Evolutionary conservation across 2,329 filamentous ascomycete species (phyloP), one percentile per base, ranked within the genome.

Genomic region (Ophiostoma quercus): DNA sequence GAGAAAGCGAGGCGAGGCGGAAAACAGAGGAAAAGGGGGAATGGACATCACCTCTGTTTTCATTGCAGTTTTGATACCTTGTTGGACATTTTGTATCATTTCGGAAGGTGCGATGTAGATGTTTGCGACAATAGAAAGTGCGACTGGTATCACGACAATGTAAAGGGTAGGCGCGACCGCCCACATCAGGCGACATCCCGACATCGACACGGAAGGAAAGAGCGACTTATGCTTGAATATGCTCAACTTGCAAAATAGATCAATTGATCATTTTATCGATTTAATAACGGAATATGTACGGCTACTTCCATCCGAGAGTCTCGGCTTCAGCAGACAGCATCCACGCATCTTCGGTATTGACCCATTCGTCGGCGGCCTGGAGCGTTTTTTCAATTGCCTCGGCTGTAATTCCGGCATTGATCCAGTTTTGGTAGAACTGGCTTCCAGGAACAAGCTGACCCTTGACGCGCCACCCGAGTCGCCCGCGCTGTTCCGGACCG

Each of bases 11-110:
- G n/a, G 12, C 25, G 51, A 25, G 3, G 8, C 8, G 25, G n/a
- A 25, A 25, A 57, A 62, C 7, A n/a, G 3, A 29, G 32, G 5
- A 9, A 4, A 32, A 6, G 25, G 25, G 29, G 60, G 29, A 12
- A 32, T 32, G 12, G 29, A 7, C 0, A n/a, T 34, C 4, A 4
- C 9, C 6, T n/a, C 16, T 8, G 0, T 37, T 22, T 37, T 14
- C 14, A 34, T 22, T 22, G n/a, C 51, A 34, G 25, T 65, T 65
- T 65, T 39, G 62, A 65, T 34, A 65, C 62, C 62, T 39, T 65
- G 34, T 39, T 65, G 62, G 62, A 16, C 3, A 34, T 14, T 16
- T 16, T 8, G 7, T 9, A 22, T 29, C 19, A 5, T 65, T 39
- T 7, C 62, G 34, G 62, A 65, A 65, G 62, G 62, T 65, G 62